These are phyloP conservation scores for Magnusiomyces suaveolens DNA, from an alignment of 1,139 yeast genomes.

Conservation along the genomic window DNA sequence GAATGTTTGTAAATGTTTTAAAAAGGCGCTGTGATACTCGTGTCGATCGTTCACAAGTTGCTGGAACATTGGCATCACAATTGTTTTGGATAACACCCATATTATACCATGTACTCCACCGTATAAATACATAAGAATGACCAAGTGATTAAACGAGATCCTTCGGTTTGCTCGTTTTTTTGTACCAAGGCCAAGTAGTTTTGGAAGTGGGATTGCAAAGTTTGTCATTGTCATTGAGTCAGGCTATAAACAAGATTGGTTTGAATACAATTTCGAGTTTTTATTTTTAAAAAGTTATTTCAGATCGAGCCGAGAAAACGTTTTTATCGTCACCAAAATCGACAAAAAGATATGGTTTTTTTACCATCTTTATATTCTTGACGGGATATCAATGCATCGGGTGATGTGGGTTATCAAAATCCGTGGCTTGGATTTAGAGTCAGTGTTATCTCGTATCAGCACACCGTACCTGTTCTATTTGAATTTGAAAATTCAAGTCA, in stretches of 20 bases:
- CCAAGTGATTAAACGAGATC: constrained; percentile 22
- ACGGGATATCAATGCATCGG: neutral
- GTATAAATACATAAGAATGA: constrained; percentile 28
- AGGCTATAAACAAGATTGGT: too few relatives aligned
- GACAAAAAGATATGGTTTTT: neutral
- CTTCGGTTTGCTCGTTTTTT: constrained; percentile 11
- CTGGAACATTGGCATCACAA: constrained; percentile 29
- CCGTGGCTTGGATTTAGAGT: too few relatives aligned
- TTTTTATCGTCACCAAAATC: neutral
- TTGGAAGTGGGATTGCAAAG: too few relatives aligned
- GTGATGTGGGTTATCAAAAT: neutral
- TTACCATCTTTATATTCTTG: too few relatives aligned
- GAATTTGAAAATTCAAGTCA: too few relatives aligned
- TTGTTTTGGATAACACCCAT: constrained; percentile 28
- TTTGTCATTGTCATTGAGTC: too few relatives aligned
- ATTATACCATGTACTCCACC: constrained; percentile 30
- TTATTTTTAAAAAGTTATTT: too few relatives aligned
- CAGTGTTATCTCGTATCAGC: too few relatives aligned
- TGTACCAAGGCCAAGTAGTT: too few relatives aligned
- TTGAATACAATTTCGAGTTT: too few relatives aligned
- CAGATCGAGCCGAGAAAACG: too few relatives aligned
- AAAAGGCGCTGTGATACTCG: constrained; percentile 25
- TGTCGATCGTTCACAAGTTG: constrained; percentile 31
- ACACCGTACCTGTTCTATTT: too few relatives aligned
- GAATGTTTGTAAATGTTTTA: constrained; percentile 17